Percentiles rank a stretch among this genome's conserved stretches.
Conservation (phyloP, 306 rosid species). For the Acacia acuminata region DNA sequence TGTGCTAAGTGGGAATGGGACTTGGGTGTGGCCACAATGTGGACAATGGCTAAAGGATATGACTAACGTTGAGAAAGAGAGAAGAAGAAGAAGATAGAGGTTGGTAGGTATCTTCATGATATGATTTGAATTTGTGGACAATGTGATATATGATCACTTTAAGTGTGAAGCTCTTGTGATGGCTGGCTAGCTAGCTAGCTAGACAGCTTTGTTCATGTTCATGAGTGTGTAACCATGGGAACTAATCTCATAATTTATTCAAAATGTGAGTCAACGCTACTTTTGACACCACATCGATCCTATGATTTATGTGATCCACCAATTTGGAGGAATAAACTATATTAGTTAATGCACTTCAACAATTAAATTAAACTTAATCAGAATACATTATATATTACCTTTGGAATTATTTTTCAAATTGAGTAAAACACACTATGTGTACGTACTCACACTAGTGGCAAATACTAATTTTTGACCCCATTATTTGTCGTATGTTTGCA, state of each 20-base stretch:
- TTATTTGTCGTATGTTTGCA: too few relatives aligned
- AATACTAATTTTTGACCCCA: too few relatives aligned
- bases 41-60: conserved; percentile 26
- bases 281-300: neutral
- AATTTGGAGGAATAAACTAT: too few relatives aligned
- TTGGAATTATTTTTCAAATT: neutral
- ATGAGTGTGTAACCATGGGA: neutral
- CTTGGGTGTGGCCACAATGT: conserved; percentile 31
- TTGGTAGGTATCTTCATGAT: neutral
- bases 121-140: neutral
- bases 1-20: conserved; percentile 49
- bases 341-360: neutral
- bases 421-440: too few relatives aligned
- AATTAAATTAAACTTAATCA: too few relatives aligned
- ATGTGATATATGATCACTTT: neutral
- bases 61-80: neutral
- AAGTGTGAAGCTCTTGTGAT: neutral
- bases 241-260: neutral
- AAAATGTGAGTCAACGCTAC: neutral
- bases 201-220: neutral
- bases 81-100: neutral
- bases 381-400: too few relatives aligned
- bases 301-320: neutral
- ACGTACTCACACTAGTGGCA: too few relatives aligned
- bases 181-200: neutral